These are phyloP conservation scores for Drosera spatulata DNA, from an alignment of 179 eudicot species.

Conservation along the genomic window DNA sequence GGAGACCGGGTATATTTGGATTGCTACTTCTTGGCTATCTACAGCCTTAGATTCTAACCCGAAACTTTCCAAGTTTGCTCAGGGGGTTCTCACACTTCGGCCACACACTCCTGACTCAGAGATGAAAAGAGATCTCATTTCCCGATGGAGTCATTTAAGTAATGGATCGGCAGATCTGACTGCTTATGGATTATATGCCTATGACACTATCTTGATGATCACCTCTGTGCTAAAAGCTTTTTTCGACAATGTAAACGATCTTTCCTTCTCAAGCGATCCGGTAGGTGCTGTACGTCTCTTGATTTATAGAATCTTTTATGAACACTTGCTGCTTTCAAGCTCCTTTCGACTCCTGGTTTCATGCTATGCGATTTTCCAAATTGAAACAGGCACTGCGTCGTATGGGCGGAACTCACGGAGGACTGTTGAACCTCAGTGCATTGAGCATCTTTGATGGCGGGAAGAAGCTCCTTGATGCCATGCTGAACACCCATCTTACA, in stretches of 20 bases:
- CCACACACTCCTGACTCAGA: conserved; percentile 55
- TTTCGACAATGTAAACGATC: conserved; percentile 30
- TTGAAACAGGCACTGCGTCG: not conserved
- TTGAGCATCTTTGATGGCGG: conserved; percentile 68
- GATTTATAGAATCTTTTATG: too few species aligned
- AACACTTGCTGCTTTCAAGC: too few species aligned
- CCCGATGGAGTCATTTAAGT: conserved; percentile 56
- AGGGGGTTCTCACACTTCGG: conserved; percentile 59
- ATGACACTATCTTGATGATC: conserved; percentile 65
- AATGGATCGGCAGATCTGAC: conserved; percentile 45
- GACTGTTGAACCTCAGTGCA: conserved; percentile 45
- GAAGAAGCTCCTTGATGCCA: conserved; percentile 15
- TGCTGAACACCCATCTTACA: conserved; percentile 43
- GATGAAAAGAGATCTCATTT: conserved; percentile 36
- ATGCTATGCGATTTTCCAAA: too few species aligned
- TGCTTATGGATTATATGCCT: conserved; percentile 56
- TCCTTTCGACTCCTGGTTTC: too few species aligned
- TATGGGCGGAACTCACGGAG: conserved; percentile 16
- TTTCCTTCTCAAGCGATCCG: conserved; percentile 56
- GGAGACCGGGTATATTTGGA: conserved; percentile 64
- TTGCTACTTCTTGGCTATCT: conserved; percentile 70
- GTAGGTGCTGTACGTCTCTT: not conserved
- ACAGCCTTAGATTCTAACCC: conserved; percentile 36
- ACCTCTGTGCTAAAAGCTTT: conserved; percentile 46
- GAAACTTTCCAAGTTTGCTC: conserved; percentile 13